Evolutionary conservation across 352 stramenopile species (phyloP), one percentile per base, ranked within the genome.

Genomic region (Globisporangium splendens): DNA sequence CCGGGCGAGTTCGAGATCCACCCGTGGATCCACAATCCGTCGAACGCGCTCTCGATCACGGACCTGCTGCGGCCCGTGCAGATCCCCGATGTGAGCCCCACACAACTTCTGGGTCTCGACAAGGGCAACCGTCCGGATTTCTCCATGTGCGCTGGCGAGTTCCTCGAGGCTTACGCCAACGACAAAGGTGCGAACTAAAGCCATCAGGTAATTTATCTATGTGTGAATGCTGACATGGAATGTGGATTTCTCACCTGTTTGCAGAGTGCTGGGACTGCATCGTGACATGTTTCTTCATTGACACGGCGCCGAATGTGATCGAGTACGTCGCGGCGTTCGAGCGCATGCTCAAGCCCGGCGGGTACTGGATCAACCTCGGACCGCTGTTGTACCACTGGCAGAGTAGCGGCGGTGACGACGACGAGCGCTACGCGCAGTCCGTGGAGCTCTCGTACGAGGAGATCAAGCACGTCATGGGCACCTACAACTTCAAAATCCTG

Each of bases 281-380:
- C 54, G 91, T 98, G 12, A 98, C 93, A 47, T 99, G 96, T 63
- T 99, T 99, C 69, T 99, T 99, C 76, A 88, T 99, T 41, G 97
- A 99, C 60, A 98, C 97, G 21, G 96, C 96, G n/a, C 96, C 96
- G 15, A 98, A 98, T 20, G 86, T 97, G 48, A 97, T 98, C 57
- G 92, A 98, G 65, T 99, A 98, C 74, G 89, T 99, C 33, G 71
- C 86, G 14, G 86, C 87, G 15, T 98, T 99, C 53, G 81, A 97
- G 64, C 82, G 89, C 38, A 85, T 99, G 65, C 82, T 99, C 21
- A 97, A 97, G 56, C 95, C 96, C 41, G 96, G 96, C 18, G 97
- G 96, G 1, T 85, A 97, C 48, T 97, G 97, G 83, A 97, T 99
- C 65, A 99, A 99, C 69, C 83, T 99, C 51, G 97, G 97, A 6